A percentile compares a stretch with the other conserved stretches of the same genome.
Evolutionary conservation across 768 basidiomycete species (phyloP).

Genomic region (Tulasnella sp.): DNA sequence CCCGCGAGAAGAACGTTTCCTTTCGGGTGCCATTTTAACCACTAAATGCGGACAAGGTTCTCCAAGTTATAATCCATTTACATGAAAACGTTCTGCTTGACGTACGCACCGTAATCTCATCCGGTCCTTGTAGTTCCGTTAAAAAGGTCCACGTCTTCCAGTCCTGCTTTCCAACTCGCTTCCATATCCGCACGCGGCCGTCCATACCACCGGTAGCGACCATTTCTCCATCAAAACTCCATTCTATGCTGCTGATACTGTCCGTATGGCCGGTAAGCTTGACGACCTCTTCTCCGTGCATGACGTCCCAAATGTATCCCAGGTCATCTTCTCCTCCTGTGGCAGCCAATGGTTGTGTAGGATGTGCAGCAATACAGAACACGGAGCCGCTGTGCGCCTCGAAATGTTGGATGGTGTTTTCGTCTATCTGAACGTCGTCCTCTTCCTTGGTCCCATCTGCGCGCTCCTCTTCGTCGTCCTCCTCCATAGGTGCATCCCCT

Average conservation of each 20-base stretch:
- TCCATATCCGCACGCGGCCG: conserved; percentile 87
- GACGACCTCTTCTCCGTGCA: conserved; percentile 68
- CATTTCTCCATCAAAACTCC: conserved; percentile 86
- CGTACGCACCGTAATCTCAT: conserved; percentile 80
- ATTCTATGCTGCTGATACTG: conserved; percentile 71
- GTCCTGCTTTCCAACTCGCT: conserved; percentile 45
- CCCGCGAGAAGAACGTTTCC: conserved; percentile 83
- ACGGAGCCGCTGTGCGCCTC: conserved; percentile 64
- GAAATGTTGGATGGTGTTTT: conserved; percentile 66
- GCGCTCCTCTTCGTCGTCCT: conserved; percentile 32
- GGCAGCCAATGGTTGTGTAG: conserved; percentile 67
- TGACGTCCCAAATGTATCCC: conserved; percentile 88
- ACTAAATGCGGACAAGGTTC: conserved; percentile 42
- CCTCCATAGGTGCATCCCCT: conserved; percentile 62
- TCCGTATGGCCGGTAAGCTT: conserved; percentile 90
- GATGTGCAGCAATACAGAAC: conserved; percentile 78
- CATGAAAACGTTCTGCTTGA: not conserved
- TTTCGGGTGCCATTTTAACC: conserved; percentile 93
- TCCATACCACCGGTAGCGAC: conserved; percentile 98
- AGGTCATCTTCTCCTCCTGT: conserved; percentile 95
- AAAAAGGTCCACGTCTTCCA: conserved; percentile 85
- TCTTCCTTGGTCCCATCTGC: conserved; percentile 32
- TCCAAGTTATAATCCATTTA: not conserved
- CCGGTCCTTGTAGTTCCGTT: conserved; percentile 85
- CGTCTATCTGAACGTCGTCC: conserved; percentile 37